Conservation (phyloP, 371 early-diverging fungal species). For the Syncephalis fuscata region DNA sequence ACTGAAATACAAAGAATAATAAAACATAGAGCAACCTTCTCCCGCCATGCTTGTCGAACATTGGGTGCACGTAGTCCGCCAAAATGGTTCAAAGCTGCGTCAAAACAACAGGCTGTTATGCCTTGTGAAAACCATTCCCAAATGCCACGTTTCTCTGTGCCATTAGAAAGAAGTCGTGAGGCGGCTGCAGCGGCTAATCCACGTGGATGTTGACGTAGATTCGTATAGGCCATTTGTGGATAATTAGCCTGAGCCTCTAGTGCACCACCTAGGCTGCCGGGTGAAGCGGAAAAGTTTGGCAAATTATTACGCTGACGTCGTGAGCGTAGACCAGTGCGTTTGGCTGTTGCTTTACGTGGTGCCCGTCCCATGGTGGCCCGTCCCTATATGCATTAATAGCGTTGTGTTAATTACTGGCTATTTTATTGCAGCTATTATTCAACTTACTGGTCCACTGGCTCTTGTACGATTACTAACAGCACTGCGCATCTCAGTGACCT, state of each 20-base stretch:
- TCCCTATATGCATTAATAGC: too few relatives aligned
- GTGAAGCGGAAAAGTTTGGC: neutral
- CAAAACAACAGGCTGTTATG: slow-evolving; percentile 13
- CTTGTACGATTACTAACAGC: too few relatives aligned
- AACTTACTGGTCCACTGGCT: too few relatives aligned
- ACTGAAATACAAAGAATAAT: slow-evolving; percentile 31
- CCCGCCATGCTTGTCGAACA: slow-evolving; percentile 57
- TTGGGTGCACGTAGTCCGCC: slow-evolving; percentile 25
- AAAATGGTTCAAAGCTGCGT: slow-evolving; percentile 1
- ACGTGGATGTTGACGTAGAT: neutral
- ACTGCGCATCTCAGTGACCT: too few relatives aligned
- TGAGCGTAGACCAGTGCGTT: neutral
- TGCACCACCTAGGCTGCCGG: neutral
- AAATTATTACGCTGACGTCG: neutral
- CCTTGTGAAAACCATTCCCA: slow-evolving; percentile 12
- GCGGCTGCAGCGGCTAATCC: neutral
- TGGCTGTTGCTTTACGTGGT: too few relatives aligned
- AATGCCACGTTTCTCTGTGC: neutral
- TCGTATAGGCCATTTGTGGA: neutral
- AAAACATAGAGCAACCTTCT: slow-evolving; percentile 61
- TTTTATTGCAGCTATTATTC: too few relatives aligned
- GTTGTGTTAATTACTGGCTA: too few relatives aligned
- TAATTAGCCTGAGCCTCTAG: neutral
- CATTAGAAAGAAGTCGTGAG: too few relatives aligned
- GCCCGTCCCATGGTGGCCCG: too few relatives aligned